Conservation (phyloP, 2,329 filamentous ascomycete genomes). For the Coleophoma crateriformis region DNA sequence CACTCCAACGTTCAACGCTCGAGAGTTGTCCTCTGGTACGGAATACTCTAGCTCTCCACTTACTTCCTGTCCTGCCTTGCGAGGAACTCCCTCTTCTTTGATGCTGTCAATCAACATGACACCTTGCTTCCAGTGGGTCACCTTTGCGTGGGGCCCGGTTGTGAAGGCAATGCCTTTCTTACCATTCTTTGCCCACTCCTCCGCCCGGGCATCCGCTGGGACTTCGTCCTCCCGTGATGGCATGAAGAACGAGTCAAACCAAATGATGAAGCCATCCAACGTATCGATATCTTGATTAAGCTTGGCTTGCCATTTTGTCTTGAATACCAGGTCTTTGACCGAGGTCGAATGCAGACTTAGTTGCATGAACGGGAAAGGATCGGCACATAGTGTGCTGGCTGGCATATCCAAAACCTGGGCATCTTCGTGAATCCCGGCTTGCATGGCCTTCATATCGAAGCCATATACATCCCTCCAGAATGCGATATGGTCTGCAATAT, state of each 20-base stretch:
- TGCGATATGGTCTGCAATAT: constrained; percentile 68
- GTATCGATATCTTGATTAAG: constrained; percentile 57
- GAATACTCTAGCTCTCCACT: constrained; percentile 65
- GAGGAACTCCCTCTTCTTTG: constrained; percentile 37
- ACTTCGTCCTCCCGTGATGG: constrained; percentile 45
- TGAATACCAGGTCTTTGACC: constrained; percentile 70
- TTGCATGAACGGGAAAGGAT: constrained; percentile 61
- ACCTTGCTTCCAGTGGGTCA: constrained; percentile 90
- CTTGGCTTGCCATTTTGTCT: constrained; percentile 57
- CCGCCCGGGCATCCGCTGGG: constrained; percentile 48
- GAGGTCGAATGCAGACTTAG: constrained; percentile 72
- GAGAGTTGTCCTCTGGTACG: constrained; percentile 63
- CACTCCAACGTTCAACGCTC: constrained; percentile 60
- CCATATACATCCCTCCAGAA: constrained; percentile 95
- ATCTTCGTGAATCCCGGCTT: constrained; percentile 74
- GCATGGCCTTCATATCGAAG: constrained; percentile 92
- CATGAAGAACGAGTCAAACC: constrained; percentile 93
- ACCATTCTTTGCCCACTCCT: constrained; percentile 52
- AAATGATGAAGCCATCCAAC: constrained; percentile 84
- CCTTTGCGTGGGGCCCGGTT: constrained; percentile 69
- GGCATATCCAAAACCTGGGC: constrained; percentile 72
- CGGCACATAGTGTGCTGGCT: constrained; percentile 50
- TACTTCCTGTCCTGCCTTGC: constrained; percentile 52
- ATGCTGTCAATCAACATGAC: constrained; percentile 60
- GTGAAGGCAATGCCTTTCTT: constrained; percentile 75